Conservation (phyloP, 306 rosid species). For the Lupinus albus region DNA sequence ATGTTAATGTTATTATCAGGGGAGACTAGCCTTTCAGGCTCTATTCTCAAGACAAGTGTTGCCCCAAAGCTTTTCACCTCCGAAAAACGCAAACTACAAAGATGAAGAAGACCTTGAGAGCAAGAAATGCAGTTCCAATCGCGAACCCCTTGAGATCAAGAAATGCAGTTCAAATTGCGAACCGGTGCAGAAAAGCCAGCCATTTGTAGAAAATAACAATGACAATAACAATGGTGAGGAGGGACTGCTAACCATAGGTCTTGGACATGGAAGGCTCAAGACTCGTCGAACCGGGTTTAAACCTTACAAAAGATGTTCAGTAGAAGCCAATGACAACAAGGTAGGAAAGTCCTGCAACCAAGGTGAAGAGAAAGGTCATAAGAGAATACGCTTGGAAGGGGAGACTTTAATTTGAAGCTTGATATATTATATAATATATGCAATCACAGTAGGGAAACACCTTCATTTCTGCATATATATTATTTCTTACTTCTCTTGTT, state of each 20-base stretch:
- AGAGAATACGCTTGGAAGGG: slow-evolving; percentile 66
- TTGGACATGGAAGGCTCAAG: slow-evolving; percentile 67
- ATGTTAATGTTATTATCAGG: slow-evolving; percentile 53
- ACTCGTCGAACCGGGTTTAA: slow-evolving; percentile 82
- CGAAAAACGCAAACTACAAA: slow-evolving; percentile 42
- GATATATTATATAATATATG: slow-evolving; percentile 44
- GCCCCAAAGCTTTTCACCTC: slow-evolving; percentile 95
- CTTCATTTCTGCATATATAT: no score
- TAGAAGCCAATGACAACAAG: not conserved
- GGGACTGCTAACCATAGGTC: slow-evolving; percentile 69
- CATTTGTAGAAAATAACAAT: slow-evolving; percentile 35
- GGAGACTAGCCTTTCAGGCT: slow-evolving; percentile 86
- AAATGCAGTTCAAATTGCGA: slow-evolving; percentile 36
- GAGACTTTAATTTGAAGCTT: slow-evolving; percentile 53
- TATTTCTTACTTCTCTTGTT: slow-evolving; percentile 20
- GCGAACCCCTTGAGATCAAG: slow-evolving; percentile 49
- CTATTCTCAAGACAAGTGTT: slow-evolving; percentile 78
- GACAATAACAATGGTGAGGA: slow-evolving; percentile 24
- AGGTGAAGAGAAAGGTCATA: not conserved
- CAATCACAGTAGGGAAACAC: slow-evolving; percentile 42
- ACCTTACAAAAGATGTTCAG: slow-evolving; percentile 91
- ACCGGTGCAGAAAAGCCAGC: slow-evolving; percentile 43
- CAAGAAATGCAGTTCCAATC: slow-evolving; percentile 47
- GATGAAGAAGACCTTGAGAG: slow-evolving; percentile 44
- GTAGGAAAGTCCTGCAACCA: not conserved